These are phyloP conservation scores for Isoetes taiwanensis DNA, from an alignment of 75 land plant species.

Conservation along the genomic window DNA sequence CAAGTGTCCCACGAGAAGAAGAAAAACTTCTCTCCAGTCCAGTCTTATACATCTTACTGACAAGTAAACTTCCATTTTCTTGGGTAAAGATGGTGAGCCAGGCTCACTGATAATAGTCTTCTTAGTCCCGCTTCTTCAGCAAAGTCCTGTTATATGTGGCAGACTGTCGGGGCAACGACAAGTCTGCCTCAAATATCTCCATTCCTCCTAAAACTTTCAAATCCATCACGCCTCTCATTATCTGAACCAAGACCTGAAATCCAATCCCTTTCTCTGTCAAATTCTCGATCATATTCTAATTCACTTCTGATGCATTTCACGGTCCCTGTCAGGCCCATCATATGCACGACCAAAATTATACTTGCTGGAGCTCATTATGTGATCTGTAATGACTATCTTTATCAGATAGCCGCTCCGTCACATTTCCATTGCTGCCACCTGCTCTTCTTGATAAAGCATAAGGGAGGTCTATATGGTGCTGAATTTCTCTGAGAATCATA, in stretches of 20 bases:
- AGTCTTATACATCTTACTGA: constrained; percentile 32
- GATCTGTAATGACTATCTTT: no score
- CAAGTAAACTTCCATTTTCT: constrained; percentile 16
- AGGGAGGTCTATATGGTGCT: no score
- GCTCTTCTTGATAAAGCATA: no score
- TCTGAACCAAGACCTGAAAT: no score
- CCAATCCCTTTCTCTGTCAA: constrained; percentile 34
- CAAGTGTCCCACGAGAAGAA: constrained; percentile 60
- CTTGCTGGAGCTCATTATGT: no score
- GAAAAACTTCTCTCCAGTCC: constrained; percentile 79
- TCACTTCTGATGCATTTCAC: constrained; percentile 8
- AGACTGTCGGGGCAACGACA: constrained; percentile 24
- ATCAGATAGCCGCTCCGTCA: no score
- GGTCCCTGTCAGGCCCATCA: constrained; percentile 4
- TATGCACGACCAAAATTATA: constrained; percentile 13
- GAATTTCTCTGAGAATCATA: no score
- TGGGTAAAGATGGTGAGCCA: constrained; percentile 10
- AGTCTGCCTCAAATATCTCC: no score
- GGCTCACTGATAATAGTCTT: constrained; percentile 14
- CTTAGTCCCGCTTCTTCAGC: constrained; percentile 28
- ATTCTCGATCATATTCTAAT: no score
- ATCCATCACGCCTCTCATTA: constrained; percentile 20
- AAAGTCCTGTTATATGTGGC: constrained; percentile 25
- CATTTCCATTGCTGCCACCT: no score
- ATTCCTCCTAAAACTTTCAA: no score